These are phyloP conservation scores for Chenopodium berlandieri DNA, from an alignment of 148 eudicot genomes.

Conservation along the genomic window DNA sequence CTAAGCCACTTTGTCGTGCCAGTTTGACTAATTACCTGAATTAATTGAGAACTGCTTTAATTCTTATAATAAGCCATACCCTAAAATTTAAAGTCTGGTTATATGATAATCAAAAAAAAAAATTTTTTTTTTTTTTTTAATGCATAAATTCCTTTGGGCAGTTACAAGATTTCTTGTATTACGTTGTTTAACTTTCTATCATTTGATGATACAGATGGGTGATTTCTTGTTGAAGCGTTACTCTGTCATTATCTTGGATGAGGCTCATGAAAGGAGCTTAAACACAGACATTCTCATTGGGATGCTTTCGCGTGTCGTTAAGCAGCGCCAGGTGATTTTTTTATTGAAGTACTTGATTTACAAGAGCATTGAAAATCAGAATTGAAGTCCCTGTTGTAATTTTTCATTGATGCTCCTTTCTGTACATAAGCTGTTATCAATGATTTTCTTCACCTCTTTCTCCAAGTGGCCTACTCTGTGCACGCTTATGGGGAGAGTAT, in stretches of 20 bases:
- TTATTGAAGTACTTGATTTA: not conserved
- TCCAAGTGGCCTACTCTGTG: not conserved
- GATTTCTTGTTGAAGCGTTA: constrained; percentile 75
- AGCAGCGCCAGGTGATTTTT: constrained; percentile 56
- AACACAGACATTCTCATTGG: constrained; percentile 95
- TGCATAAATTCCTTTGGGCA: not conserved
- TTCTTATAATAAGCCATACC: not conserved
- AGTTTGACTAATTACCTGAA: not conserved
- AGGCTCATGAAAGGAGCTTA: constrained; percentile 97
- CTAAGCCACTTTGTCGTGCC: not conserved
- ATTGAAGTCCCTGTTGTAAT: not conserved
- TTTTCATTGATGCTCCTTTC: not conserved
- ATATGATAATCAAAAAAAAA: too few species aligned
- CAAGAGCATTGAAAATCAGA: not conserved
- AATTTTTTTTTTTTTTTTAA: too few species aligned
- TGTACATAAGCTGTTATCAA: not conserved
- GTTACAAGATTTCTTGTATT: not conserved
- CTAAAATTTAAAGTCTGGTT: not conserved
- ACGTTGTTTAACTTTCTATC: too few species aligned
- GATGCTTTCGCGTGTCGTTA: constrained; percentile 83
- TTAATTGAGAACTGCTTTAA: not conserved
- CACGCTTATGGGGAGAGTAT: not conserved
- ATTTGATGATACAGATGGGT: constrained; percentile 24
- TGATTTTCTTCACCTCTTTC: not conserved
- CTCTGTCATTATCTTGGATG: constrained; percentile 85